Conservation (phyloP, 805 yeast species). For the Zygotorulaspora florentina region DNA sequence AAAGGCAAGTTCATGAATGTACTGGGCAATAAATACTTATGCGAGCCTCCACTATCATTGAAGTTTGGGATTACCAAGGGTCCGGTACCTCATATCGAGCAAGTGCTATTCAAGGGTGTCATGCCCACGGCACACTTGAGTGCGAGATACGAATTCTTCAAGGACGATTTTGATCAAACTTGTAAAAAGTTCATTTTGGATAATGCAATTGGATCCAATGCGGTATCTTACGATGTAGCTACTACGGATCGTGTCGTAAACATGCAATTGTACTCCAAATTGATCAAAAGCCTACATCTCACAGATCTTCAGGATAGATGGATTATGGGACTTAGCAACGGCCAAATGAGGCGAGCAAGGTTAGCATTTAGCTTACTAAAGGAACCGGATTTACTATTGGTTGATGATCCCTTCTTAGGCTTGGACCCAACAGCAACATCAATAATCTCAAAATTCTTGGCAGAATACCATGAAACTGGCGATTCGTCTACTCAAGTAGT, state of each 20-base stretch:
- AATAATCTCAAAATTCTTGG: constrained; percentile 46
- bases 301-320: constrained; percentile 60
- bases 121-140: constrained; percentile 66
- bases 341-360: constrained; percentile 88
- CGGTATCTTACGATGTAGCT: constrained; percentile 37
- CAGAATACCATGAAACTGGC: constrained; percentile 17
- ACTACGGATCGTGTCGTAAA: constrained; percentile 31
- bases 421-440: constrained; percentile 71
- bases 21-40: constrained; percentile 25
- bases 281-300: constrained; percentile 52
- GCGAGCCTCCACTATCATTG: constrained; percentile 27
- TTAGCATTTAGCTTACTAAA: constrained; percentile 68
- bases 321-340: constrained; percentile 86
- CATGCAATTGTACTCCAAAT: constrained; percentile 36
- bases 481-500: constrained; percentile 42
- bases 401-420: constrained; percentile 93
- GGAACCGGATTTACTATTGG: constrained; percentile 59
- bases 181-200: constrained; percentile 58
- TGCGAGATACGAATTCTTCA: constrained; percentile 83
- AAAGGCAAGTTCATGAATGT: constrained; percentile 28
- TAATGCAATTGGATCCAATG: constrained; percentile 42
- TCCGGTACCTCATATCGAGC: constrained; percentile 21
- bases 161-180: constrained; percentile 78
- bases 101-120: constrained; percentile 45
- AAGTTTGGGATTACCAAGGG: constrained; percentile 13